Base-by-base conservation (phyloP, 2,329 filamentous ascomycete genomes). In the Fusarium sp. region DNA sequence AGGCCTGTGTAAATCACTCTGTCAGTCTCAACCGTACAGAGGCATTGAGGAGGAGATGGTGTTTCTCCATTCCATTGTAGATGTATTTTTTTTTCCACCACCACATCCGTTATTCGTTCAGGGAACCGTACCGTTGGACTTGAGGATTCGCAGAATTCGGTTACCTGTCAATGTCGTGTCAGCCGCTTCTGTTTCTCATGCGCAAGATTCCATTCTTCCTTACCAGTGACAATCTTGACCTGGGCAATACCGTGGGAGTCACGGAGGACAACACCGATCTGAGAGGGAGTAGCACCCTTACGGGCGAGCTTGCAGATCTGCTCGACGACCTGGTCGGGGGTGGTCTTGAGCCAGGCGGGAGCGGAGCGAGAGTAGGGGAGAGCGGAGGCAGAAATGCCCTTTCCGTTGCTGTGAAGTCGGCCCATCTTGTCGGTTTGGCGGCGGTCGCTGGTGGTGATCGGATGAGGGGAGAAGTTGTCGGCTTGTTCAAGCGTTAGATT, bases 91-190 rank as follows among this genome's bases (percentile, higher is more conserved):
- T 41, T 69, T 74, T 75, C 69, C 63, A 67, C 57, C 63, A 57
- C 59, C 55, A 65, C 61, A 69, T 70, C 61, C 57, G 36, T 65
- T 25, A 32, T 51, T 72, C 63, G 47, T 72, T 77, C 65, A 75
- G 68, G 75, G 70, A 48, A 85, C 82, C 90, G 84, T 98, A 98
- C 95, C 95, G 82, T 86, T 91, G 75, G 91, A 91, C 90, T 97
- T 98, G 75, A 99, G 88, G 85, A 99, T 98, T 82, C 95, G 91
- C 78, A 99, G 92, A 80, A 99, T 97, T 88, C 97, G 96, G 92
- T 99, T 99, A 85, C 95, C 94, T 93, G 73, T 13, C n/a, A 11
- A 19, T 45, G 34, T 48, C 25, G 42, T 71, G 76, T 83, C 73
- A 84, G 79, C 70, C 70, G 64, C 22, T 19, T 13, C 15, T 35